Conservation (phyloP, 371 early-diverging fungal genomes). For the Haplosporangium sp. region DNA sequence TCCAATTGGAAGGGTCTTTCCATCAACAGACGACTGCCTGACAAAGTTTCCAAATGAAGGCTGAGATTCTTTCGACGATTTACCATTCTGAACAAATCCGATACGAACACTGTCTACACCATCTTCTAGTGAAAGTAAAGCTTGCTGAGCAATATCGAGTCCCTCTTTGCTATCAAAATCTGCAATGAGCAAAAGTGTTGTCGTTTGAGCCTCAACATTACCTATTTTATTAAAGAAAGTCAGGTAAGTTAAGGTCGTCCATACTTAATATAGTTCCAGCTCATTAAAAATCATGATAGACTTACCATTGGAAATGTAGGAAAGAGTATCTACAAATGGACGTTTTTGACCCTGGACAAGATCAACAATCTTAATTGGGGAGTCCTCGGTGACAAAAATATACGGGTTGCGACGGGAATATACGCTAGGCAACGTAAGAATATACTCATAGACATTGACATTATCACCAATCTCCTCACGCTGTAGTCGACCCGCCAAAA, state of each 20-base stretch:
- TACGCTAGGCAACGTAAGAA: slow-evolving; percentile 72
- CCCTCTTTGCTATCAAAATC: slow-evolving; percentile 69
- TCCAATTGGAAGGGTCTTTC: slow-evolving; percentile 25
- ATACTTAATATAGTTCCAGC: not conserved
- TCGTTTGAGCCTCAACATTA: slow-evolving; percentile 22
- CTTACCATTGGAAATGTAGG: slow-evolving; percentile 26
- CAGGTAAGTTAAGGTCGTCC: not conserved
- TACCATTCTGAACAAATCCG: slow-evolving; percentile 63
- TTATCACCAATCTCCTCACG: slow-evolving; percentile 61
- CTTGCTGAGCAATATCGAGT: slow-evolving; percentile 61
- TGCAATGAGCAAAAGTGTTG: slow-evolving; percentile 64
- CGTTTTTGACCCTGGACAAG: slow-evolving; percentile 39
- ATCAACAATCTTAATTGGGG: slow-evolving; percentile 64
- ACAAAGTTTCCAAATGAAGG: slow-evolving; percentile 34
- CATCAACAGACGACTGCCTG: slow-evolving; percentile 28
- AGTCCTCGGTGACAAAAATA: slow-evolving; percentile 68
- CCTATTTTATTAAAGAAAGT: slow-evolving; percentile 12
- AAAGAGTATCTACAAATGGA: slow-evolving; percentile 40
- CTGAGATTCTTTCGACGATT: slow-evolving; percentile 4
- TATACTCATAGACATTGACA: slow-evolving; percentile 73
- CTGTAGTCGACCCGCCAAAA: slow-evolving; percentile 18
- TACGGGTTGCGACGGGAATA: slow-evolving; percentile 71
- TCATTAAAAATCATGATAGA: not conserved
- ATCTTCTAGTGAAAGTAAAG: slow-evolving; percentile 25
- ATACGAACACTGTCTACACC: slow-evolving; percentile 55